Evolutionary conservation across 2,329 filamentous ascomycete species (phyloP), one percentile per base, ranked within the genome.

Genomic region (Fusarium sp.): DNA sequence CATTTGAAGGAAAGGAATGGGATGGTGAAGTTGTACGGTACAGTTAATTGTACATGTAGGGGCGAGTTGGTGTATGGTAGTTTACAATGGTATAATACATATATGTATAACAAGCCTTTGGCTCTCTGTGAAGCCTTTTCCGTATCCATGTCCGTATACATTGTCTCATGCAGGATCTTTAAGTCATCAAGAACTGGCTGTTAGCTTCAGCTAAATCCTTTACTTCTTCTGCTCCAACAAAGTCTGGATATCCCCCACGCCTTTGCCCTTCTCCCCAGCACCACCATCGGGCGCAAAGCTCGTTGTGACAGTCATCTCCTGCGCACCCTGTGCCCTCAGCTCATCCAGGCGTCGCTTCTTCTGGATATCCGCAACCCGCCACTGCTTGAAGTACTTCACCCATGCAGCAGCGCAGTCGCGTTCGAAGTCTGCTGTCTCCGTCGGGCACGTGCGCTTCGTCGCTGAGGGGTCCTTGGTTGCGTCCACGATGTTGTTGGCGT

Each of bases 341-440:
- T 88, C 88, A 73, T 91, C 90, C 68, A 97, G 82, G 23, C 93
- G 91, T 80, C 89, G 84, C 75, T 92, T 90, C 80, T 95, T 93
- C 73, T 97, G 92, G 75, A 92, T 86, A 72, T 99, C 96, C 81
- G 96, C 95, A 34, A 98, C 93, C 74, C 96, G 86, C 81, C 94
- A 91, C 80, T 97, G 94, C 84, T 98, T 97, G 82, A 99, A 99
- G 80, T 99, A 98, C 80, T 94, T 93, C 63, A 97, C 96, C 96
- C 96, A 99, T 76, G 94, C 94, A 60, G 84, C 86, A 19, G 94
- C 93, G 79, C 96, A 99, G 76, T 95, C 92, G 72, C 86, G 85
- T 80, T 97, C 93, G 74, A 98, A 97, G 58, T 83, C 86, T 28
- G 73, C 75, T 23, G 75, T 74, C 76, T 84, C 76, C 40, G 65